These are phyloP conservation scores for Diaporthe humulicola DNA, from an alignment of 2,329 filamentous ascomycete genomes.

Conservation along the genomic window DNA sequence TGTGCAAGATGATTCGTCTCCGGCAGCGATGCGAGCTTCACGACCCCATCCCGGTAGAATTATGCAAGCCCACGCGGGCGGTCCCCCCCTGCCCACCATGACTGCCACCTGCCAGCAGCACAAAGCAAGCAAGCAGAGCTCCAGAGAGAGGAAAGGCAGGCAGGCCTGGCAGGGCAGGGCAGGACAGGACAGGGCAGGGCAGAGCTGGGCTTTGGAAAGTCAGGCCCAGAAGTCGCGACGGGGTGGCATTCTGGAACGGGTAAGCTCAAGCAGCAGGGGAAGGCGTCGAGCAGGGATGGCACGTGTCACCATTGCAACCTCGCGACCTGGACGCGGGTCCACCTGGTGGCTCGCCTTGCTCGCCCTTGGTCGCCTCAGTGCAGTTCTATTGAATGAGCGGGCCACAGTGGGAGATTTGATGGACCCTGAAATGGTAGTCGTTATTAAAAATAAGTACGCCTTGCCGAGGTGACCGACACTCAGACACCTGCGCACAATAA, in stretches of 20 bases:
- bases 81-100: not conserved
- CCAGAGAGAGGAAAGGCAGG: not conserved
- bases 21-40: not conserved
- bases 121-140: not conserved
- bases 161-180: slow-evolving; percentile 1
- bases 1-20: slow-evolving; percentile 33
- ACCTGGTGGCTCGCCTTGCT: slow-evolving; percentile 19
- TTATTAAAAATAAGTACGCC: slow-evolving; percentile 30
- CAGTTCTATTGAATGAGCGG: slow-evolving; percentile 32
- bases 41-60: slow-evolving; percentile 13
- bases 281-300: slow-evolving; percentile 14
- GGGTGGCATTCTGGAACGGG: slow-evolving; percentile 20
- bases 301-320: slow-evolving; percentile 29
- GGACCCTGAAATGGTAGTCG: slow-evolving; percentile 21
- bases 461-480: slow-evolving; percentile 20
- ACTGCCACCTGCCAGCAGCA: not conserved
- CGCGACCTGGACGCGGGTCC: slow-evolving; percentile 23
- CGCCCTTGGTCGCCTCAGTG: no score
- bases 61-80: slow-evolving; percentile 16
- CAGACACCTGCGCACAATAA: not conserved
- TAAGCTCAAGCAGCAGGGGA: slow-evolving; percentile 14
- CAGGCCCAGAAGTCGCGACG: slow-evolving; percentile 18
- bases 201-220: not conserved
- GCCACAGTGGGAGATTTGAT: slow-evolving; percentile 35
- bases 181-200: not conserved